These are phyloP conservation scores for Neoscytalidium dimidiatum DNA, from an alignment of 2,329 filamentous ascomycete genomes.

Conservation along the genomic window DNA sequence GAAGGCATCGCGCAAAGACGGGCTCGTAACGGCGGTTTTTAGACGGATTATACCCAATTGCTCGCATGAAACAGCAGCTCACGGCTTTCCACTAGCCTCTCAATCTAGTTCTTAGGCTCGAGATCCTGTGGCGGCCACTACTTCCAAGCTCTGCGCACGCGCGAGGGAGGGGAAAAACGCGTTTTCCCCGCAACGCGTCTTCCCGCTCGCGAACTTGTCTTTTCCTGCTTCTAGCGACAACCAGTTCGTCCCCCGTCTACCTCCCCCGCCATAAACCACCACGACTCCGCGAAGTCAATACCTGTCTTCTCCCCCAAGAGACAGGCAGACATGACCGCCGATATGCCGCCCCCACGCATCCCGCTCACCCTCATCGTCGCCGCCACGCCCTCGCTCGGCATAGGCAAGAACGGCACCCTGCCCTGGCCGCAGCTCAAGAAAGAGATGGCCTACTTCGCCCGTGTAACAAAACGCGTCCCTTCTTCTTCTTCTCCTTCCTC, in stretches of 20 bases:
- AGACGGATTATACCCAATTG: constrained; percentile 11
- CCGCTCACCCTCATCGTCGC: constrained; percentile 91
- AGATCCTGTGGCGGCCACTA: neutral
- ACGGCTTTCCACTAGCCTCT: neutral
- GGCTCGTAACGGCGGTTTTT: neutral
- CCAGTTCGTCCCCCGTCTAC: neutral
- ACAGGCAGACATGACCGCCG: neutral
- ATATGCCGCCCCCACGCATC: constrained; percentile 26
- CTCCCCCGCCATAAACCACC: neutral
- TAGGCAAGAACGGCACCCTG: constrained; percentile 74
- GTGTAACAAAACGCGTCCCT: constrained; percentile 72
- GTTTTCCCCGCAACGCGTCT: constrained; percentile 6
- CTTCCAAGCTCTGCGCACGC: neutral
- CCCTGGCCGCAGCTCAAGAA: constrained; percentile 88
- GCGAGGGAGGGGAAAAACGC: constrained; percentile 7
- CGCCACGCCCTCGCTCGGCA: constrained; percentile 88
- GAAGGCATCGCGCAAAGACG: neutral
- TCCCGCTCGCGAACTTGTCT: neutral
- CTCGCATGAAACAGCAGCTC: neutral
- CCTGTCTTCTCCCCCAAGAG: too few species aligned
- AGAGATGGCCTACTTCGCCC: constrained; percentile 94
- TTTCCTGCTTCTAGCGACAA: neutral
- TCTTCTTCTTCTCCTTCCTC: constrained; percentile 20
- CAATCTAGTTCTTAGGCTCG: neutral
- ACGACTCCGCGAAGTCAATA: neutral